Evolutionary conservation across 2,329 filamentous ascomycete genomes (phyloP), one percentile per base, ranked within the genome.

Genomic region (Calonectria leucothoes): DNA sequence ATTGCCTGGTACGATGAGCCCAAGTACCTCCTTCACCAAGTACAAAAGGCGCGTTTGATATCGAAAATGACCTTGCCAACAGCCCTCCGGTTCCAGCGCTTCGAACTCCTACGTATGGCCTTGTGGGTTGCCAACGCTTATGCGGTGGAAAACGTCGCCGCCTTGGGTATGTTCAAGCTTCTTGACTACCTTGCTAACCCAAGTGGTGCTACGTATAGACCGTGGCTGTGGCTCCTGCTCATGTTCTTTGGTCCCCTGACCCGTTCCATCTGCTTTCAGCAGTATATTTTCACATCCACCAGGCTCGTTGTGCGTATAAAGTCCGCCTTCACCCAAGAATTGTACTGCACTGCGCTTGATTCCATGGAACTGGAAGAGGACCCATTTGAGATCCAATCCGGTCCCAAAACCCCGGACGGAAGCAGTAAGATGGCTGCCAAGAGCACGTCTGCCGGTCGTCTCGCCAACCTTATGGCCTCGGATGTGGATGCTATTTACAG

Each of bases 361-460:
- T 91, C 89, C 1, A 90, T 90, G 87, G 89, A 90, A 72, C 82
- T 91, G 51, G 88, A 91, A 61, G 88, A 91, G n/a, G 88, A 91
- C 66, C 84, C 86, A 1, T 88, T 89, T 72, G 81, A 83, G 65
- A 31, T 79, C 69, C 76, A 81, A 29, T 64, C 73, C n/a, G 59
- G 61, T 31, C 71, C 55, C 33, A 82, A 83, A 14, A 76, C 82
- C n/a, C 55, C 3, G 72, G 79, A 25, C 78, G 79, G 20, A 49
- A 77, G 81, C 12, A 80, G 81, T 55, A 83, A 82, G 29, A 73
- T 73, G 20, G 71, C 77, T 15, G 74, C 82, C 29, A 83, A 82
- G 72, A 82, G 82, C 12, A 85, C 88, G 2, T 88, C 89, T 4
- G 86, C 88, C 10, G 89, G 89, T 20, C 85, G 88, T 20, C 80